These are phyloP conservation scores for Isoetes engelmannii DNA, from an alignment of 83 land plant species.

Conservation along the genomic window DNA sequence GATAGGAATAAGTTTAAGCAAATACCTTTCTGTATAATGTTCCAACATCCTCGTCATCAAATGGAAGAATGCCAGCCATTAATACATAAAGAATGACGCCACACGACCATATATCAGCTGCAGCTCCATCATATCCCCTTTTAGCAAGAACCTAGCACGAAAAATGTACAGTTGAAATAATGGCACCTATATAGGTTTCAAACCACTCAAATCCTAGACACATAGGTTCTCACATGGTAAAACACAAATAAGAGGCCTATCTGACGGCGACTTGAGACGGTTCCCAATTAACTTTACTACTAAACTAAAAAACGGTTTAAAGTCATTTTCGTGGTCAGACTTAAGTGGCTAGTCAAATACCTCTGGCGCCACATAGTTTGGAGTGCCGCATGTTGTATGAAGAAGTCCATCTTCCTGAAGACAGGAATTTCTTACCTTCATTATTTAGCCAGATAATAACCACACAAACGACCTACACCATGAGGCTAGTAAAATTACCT, in stretches of 20 bases:
- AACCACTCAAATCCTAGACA: no score
- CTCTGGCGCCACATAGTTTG: constrained; percentile 95
- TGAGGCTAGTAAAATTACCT: neutral
- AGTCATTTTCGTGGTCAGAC: no score
- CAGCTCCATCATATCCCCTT: constrained; percentile 90
- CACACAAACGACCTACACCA: no score
- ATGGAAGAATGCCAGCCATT: constrained; percentile 94
- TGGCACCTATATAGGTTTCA: neutral
- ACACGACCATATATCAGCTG: constrained; percentile 96
- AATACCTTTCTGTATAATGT: constrained; percentile 74
- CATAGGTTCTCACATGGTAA: no score
- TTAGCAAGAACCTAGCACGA: constrained; percentile 52
- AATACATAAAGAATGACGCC: constrained; percentile 86
- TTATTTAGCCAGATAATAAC: no score
- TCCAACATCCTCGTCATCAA: constrained; percentile 65
- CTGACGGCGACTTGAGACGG: no score
- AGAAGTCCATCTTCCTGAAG: constrained; percentile 73
- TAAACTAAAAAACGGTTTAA: no score
- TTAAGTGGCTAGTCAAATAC: constrained; percentile 21
- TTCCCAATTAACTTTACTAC: no score
- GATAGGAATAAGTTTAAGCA: neutral
- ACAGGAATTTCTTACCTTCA: no score
- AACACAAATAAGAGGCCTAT: no score
- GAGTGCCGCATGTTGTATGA: constrained; percentile 89
- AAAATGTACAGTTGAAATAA: neutral